Conservation (phyloP, 495 filamentous ascomycete genomes). For the Xylaria flabelliformis region DNA sequence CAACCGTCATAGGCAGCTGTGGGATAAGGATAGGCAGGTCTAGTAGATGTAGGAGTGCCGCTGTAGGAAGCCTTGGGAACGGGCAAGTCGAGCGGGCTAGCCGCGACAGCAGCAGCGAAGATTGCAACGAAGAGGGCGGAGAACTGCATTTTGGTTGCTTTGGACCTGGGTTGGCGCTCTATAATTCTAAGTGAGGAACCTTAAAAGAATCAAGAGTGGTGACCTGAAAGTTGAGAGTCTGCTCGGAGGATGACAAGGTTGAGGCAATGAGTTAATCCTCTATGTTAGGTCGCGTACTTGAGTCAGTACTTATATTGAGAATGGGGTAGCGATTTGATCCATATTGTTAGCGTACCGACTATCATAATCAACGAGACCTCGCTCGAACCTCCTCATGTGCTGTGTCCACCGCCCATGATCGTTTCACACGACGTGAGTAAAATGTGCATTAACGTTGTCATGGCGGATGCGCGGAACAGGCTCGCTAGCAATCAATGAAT, state of each 20-base stretch:
- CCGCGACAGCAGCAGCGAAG: conserved; percentile 19
- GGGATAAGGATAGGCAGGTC: conserved; percentile 14
- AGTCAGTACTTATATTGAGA: conserved; percentile 9
- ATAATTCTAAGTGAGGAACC: not conserved
- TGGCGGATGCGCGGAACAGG: conserved; percentile 1
- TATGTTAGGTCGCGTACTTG: not conserved
- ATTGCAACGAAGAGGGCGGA: conserved; percentile 8
- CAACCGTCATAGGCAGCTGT: conserved; percentile 14
- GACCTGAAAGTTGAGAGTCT: not conserved
- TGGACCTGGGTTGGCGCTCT: conserved; percentile 15
- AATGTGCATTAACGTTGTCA: not conserved
- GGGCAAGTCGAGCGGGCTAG: conserved; percentile 18
- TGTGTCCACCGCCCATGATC: not conserved
- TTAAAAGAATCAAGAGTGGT: conserved; percentile 7
- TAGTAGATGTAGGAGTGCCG: not conserved
- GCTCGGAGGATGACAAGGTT: not conserved
- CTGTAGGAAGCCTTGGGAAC: conserved; percentile 9
- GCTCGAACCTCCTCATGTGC: not conserved
- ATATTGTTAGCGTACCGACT: not conserved
- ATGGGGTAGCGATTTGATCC: not conserved
- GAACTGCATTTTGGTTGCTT: conserved; percentile 19
- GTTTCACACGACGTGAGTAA: not conserved
- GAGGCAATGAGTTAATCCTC: not conserved
- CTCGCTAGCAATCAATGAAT: not conserved
- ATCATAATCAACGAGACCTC: conserved; percentile 12